Conservation (phyloP, 495 filamentous ascomycete species). For the Hyphodiscus hymeniophilus region DNA sequence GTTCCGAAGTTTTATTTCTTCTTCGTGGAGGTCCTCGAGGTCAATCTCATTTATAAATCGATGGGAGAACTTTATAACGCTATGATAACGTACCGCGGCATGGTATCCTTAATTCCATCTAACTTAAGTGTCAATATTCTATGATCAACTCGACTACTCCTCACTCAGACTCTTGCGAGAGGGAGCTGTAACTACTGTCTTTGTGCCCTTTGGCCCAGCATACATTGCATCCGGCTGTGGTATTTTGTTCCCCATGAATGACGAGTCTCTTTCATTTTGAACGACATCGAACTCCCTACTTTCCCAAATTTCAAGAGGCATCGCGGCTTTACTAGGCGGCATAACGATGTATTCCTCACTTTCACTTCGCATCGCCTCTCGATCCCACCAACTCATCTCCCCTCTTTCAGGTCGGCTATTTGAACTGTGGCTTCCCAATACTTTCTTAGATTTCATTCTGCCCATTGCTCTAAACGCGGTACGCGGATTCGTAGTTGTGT, state of each 20-base stretch:
- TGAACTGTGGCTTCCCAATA: too few species aligned
- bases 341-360: slow-evolving; percentile 16
- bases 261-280: not conserved
- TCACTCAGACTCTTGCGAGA: not conserved
- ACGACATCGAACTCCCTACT: slow-evolving; percentile 14
- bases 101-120: not conserved
- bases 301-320: slow-evolving; percentile 17
- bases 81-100: not conserved
- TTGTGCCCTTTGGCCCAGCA: slow-evolving; percentile 1
- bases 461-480: too few species aligned
- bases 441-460: too few species aligned
- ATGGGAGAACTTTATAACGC: too few species aligned
- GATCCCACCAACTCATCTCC: slow-evolving; percentile 16
- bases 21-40: not conserved
- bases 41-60: too few species aligned
- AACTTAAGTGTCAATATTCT: not conserved
- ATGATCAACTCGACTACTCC: not conserved
- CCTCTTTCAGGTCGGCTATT: not conserved
- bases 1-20: not conserved
- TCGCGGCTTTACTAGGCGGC: not conserved
- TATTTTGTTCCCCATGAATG: not conserved
- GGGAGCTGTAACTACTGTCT: not conserved
- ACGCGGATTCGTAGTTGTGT: too few species aligned
- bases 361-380: slow-evolving; percentile 7
- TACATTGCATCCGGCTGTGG: slow-evolving; percentile 1